Conservation (phyloP, 1,284 basidiomycete species). For the Neonothopanus nambi region DNA sequence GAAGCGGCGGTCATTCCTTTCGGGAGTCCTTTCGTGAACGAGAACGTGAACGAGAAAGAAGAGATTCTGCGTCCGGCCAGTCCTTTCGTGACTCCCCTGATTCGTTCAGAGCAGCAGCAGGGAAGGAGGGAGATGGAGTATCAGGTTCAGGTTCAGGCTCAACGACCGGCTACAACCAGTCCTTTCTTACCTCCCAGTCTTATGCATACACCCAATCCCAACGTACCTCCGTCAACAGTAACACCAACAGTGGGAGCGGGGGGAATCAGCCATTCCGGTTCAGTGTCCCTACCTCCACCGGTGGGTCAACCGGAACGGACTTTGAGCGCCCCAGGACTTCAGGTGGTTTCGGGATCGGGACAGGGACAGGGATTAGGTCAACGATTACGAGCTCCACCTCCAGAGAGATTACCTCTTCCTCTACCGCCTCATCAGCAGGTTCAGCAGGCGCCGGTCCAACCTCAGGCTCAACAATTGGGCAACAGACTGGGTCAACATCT, state of each 20-base stretch:
- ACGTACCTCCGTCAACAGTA: constrained; percentile 69
- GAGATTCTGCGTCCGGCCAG: constrained; percentile 14
- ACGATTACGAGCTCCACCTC: background rate
- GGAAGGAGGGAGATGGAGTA: constrained; percentile 30
- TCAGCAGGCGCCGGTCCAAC: no score
- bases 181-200: constrained; percentile 49
- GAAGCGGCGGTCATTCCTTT: constrained; percentile 56
- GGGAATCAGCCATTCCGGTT: constrained; percentile 14
- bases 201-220: constrained; percentile 31
- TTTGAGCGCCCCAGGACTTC: constrained; percentile 37
- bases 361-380: no score
- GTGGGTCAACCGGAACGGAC: constrained; percentile 1
- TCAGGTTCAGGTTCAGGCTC: background rate
- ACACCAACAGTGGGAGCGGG: constrained; percentile 36
- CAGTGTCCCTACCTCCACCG: constrained; percentile 37
- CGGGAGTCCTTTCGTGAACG: constrained; percentile 67
- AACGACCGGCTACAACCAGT: constrained; percentile 11
- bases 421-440: no score
- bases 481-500: constrained; percentile 38
- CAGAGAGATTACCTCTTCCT: constrained; percentile 8
- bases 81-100: constrained; percentile 13
- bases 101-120: no score
- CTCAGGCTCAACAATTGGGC: no score
- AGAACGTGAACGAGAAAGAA: constrained; percentile 3
- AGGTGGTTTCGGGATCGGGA: background rate